A percentile compares a stretch with the other conserved stretches of the same genome.
phyloP scores from a whole-genome alignment of 352 stramenopile species.

The Phytophthora hibernalis region DNA sequence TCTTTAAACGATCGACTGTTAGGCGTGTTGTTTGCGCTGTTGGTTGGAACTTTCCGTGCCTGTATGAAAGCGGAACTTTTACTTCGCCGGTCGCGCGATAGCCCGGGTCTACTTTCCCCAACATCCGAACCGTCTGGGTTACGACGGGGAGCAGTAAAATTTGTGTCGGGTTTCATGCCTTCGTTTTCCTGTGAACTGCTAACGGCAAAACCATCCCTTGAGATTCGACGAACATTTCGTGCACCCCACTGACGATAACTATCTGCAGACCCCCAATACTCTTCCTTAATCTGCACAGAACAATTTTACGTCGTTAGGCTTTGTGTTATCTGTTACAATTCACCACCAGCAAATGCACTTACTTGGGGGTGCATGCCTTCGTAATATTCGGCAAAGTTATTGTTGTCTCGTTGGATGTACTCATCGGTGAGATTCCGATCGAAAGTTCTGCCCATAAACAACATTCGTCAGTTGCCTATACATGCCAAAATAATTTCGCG shows the following conservation, averaged over 20 bases:
- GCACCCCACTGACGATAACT: constrained; percentile 69
- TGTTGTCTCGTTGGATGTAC: constrained; percentile 70
- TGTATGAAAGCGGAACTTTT: constrained; percentile 76
- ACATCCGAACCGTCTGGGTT: constrained; percentile 14
- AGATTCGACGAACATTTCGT: constrained; percentile 55
- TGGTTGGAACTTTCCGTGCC: constrained; percentile 36
- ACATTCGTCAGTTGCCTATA: constrained; percentile 6
- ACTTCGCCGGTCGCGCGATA: constrained; percentile 59
- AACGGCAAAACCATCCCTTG: constrained; percentile 33
- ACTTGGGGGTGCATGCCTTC: constrained; percentile 47
- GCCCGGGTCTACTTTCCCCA: constrained; percentile 27
- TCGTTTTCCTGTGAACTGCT: constrained; percentile 47
- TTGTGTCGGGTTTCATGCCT: constrained; percentile 50
- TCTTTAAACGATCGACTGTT: constrained; percentile 17
- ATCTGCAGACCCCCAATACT: constrained; percentile 75
- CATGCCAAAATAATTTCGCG: neutral
- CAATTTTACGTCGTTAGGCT: neutral
- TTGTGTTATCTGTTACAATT: neutral
- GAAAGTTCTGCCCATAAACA: constrained; percentile 58
- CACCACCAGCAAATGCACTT: constrained; percentile 20
- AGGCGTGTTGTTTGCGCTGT: constrained; percentile 28
- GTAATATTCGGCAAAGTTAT: constrained; percentile 68
- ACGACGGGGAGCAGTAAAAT: constrained; percentile 16
- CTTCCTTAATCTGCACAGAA: constrained; percentile 37
- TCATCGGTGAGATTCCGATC: constrained; percentile 73